These are phyloP conservation scores for Flaveria brownii DNA, from an alignment of 129 eudicot species.

Conservation along the genomic window DNA sequence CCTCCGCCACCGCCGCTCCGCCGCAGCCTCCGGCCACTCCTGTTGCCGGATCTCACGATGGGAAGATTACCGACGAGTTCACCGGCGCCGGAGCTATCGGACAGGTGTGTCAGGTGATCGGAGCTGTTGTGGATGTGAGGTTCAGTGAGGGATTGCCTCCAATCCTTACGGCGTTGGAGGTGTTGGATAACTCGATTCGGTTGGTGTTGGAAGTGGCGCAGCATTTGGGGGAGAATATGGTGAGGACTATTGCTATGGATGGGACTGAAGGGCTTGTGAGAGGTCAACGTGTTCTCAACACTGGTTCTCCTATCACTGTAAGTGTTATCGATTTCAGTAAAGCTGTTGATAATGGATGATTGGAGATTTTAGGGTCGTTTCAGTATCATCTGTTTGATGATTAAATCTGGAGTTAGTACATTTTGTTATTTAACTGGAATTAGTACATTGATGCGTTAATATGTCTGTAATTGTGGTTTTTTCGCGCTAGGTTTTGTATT, in stretches of 20 bases:
- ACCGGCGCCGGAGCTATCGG: slow-evolving; percentile 49
- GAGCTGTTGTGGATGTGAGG: slow-evolving; percentile 87
- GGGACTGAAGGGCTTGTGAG: slow-evolving; percentile 94
- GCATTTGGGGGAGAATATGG: slow-evolving; percentile 89
- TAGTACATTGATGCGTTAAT: neutral
- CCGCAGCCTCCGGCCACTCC: slow-evolving; percentile 23
- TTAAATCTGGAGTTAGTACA: slow-evolving; percentile 5
- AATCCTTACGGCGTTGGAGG: slow-evolving; percentile 91
- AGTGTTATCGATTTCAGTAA: neutral
- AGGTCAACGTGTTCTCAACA: slow-evolving; percentile 85
- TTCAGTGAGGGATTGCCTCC: slow-evolving; percentile 88
- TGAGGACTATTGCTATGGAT: slow-evolving; percentile 97
- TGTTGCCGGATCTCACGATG: slow-evolving; percentile 24
- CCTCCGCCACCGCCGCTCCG: slow-evolving; percentile 29
- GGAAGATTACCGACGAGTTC: slow-evolving; percentile 50
- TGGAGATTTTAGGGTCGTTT: slow-evolving; percentile 1
- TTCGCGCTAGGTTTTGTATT: slow-evolving; percentile 1
- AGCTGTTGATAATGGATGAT: neutral
- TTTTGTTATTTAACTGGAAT: neutral
- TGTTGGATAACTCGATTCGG: slow-evolving; percentile 63
- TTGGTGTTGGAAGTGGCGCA: slow-evolving; percentile 90
- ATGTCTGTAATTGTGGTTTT: neutral
- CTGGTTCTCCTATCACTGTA: slow-evolving; percentile 96
- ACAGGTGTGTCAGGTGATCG: slow-evolving; percentile 90
- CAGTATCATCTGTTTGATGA: neutral